These are phyloP conservation scores for Plectosphaerella plurivora DNA, from an alignment of 2,329 filamentous ascomycete genomes.

Conservation along the genomic window DNA sequence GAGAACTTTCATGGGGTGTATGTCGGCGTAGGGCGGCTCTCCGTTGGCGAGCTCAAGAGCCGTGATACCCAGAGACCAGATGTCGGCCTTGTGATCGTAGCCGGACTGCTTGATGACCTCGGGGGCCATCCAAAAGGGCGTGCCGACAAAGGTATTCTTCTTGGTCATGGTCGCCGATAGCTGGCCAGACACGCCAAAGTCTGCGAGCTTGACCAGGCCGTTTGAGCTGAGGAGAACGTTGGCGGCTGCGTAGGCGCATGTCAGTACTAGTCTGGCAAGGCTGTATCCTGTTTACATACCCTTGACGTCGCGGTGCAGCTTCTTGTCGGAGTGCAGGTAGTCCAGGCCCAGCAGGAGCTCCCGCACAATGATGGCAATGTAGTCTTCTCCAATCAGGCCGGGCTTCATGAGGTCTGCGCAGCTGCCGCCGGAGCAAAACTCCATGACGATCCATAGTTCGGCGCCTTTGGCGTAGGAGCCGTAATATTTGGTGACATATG, in stretches of 20 bases:
- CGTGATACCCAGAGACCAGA: conserved; percentile 95
- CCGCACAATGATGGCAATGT: conserved; percentile 91
- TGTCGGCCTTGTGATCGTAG: conserved; percentile 96
- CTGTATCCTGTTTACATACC: conserved; percentile 42
- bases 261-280: neutral
- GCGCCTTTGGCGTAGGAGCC: conserved; percentile 95
- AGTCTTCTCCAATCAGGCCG: conserved; percentile 85
- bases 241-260: conserved; percentile 56
- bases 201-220: conserved; percentile 93
- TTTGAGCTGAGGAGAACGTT: conserved; percentile 86
- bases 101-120: conserved; percentile 98
- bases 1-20: conserved; percentile 97
- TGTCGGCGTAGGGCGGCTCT: conserved; percentile 91
- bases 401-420: conserved; percentile 96
- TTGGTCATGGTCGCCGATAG: conserved; percentile 98
- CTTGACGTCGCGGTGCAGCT: conserved; percentile 95
- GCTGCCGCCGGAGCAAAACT: conserved; percentile 95
- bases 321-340: conserved; percentile 92
- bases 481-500: conserved; percentile 96
- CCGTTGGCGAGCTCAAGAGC: conserved; percentile 87
- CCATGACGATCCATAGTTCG: conserved; percentile 99
- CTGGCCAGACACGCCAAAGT: conserved; percentile 96
- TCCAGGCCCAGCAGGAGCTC: conserved; percentile 87
- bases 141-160: conserved; percentile 98
- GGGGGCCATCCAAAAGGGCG: conserved; percentile 98